These are phyloP conservation scores for Trichosphaerium sp. DNA, from an alignment of 78 protist genomes.

Conservation along the genomic window DNA sequence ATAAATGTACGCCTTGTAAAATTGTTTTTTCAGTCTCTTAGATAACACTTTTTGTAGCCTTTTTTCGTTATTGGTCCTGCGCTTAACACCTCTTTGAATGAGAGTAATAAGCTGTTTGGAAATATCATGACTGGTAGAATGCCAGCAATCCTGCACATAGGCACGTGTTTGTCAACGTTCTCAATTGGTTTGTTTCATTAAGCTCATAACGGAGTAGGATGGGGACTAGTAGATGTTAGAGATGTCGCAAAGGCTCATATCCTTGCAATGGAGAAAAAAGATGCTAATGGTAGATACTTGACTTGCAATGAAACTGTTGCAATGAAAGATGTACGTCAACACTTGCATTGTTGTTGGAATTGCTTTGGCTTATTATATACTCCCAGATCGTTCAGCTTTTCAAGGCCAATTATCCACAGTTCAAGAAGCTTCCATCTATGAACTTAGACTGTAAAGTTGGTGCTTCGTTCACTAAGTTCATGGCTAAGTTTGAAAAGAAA, in stretches of 20 bases:
- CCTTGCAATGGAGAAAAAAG: background rate
- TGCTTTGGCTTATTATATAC: no score
- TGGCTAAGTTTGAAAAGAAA: no score
- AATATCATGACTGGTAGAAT: background rate
- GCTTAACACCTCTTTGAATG: background rate
- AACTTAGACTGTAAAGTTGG: no score
- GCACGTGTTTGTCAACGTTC: background rate
- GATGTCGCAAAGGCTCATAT: conserved; percentile 37
- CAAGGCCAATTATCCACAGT: no score
- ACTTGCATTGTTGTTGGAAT: no score
- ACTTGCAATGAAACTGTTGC: background rate
- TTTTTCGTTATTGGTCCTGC: background rate
- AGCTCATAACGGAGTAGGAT: no score
- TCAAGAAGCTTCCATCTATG: no score
- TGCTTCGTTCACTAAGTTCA: no score
- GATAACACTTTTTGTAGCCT: background rate
- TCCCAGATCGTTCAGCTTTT: no score
- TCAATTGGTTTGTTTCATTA: background rate
- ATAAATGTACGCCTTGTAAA: no score
- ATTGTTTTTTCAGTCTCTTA: no score
- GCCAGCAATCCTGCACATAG: background rate
- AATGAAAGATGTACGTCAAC: background rate
- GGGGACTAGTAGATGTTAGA: conserved; percentile 23
- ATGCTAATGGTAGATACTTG: conserved; percentile 10
- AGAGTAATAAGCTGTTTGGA: background rate